Evolutionary conservation across 805 yeast genomes (phyloP).

Genomic region (Tetrapisispora nanseiensis): DNA sequence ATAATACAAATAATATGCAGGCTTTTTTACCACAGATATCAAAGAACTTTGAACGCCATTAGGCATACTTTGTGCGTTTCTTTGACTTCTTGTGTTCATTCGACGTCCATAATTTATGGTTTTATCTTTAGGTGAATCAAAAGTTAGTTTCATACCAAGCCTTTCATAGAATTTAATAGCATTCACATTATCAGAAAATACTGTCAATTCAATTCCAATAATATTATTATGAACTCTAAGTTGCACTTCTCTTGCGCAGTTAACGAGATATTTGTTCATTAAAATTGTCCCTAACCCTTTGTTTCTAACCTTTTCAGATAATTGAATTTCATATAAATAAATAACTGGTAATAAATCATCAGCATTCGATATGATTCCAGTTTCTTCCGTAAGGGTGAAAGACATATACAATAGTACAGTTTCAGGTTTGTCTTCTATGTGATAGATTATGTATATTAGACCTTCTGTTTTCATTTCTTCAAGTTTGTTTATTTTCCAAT

Average conservation of each 20-base stretch:
- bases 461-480: conserved; percentile 22
- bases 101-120: conserved; percentile 2
- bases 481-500: conserved; percentile 22
- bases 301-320: conserved; percentile 10
- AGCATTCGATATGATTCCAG: conserved; percentile 7
- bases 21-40: conserved; percentile 2
- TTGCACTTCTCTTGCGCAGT: background rate
- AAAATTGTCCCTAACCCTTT: conserved; percentile 16
- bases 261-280: conserved; percentile 2
- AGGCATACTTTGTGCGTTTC: background rate
- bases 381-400: conserved; percentile 22
- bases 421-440: conserved; percentile 3
- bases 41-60: background rate
- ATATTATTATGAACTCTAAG: conserved; percentile 1
- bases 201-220: conserved; percentile 21
- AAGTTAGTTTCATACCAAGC: conserved; percentile 15
- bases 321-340: conserved; percentile 27
- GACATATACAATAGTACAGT: conserved; percentile 15
- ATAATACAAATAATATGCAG: conserved; percentile 7
- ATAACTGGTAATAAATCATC: conserved; percentile 9
- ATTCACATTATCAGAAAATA: conserved; percentile 18
- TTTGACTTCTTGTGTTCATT: conserved; percentile 3
- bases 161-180: conserved; percentile 19
- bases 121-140: conserved; percentile 17
- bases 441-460: conserved; percentile 22